Evolutionary conservation across 306 rosid species (phyloP).

Genomic region (Lithocarpus polystachyus): DNA sequence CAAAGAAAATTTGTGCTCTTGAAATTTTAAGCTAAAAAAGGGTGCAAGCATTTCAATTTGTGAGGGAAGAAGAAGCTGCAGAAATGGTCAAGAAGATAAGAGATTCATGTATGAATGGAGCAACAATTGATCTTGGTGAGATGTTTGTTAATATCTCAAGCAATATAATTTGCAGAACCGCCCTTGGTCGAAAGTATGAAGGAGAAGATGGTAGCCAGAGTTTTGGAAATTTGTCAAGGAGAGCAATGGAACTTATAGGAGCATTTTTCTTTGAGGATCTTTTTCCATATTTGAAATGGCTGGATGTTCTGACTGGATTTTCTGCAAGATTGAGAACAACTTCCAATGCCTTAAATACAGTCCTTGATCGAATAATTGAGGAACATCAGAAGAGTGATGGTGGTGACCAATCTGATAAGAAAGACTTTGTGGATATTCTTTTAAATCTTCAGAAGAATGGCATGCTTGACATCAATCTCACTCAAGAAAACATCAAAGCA

Average conservation of each 20-base stretch:
- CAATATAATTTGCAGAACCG: slow-evolving; percentile 19
- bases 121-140: slow-evolving; percentile 22
- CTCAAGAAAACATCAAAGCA: slow-evolving; percentile 28
- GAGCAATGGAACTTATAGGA: background rate
- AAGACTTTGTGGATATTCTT: slow-evolving; percentile 29
- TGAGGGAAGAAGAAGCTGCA: slow-evolving; percentile 30
- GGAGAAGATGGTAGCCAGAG: background rate
- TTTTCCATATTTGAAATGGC: slow-evolving; percentile 33
- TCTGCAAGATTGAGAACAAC: slow-evolving; percentile 10
- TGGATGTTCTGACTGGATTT: slow-evolving; percentile 29
- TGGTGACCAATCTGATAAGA: background rate
- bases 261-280: slow-evolving; percentile 31
- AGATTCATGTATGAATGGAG: background rate
- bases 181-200: slow-evolving; percentile 19
- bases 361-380: slow-evolving; percentile 19
- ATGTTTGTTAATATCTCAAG: slow-evolving; percentile 9
- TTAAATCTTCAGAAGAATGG: slow-evolving; percentile 25
- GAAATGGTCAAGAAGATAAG: slow-evolving; percentile 25
- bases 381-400: slow-evolving; percentile 9
- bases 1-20: slow-evolving; percentile 21
- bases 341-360: slow-evolving; percentile 17
- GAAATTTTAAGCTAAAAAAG: slow-evolving; percentile 30
- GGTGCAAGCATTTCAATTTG: background rate
- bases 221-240: slow-evolving; percentile 12
- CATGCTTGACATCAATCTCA: slow-evolving; percentile 10